A percentile compares a stretch with the other conserved stretches of the same genome.
Conservation (phyloP, 1,139 yeast species). For the Entelexis sorbosivorans region DNA sequence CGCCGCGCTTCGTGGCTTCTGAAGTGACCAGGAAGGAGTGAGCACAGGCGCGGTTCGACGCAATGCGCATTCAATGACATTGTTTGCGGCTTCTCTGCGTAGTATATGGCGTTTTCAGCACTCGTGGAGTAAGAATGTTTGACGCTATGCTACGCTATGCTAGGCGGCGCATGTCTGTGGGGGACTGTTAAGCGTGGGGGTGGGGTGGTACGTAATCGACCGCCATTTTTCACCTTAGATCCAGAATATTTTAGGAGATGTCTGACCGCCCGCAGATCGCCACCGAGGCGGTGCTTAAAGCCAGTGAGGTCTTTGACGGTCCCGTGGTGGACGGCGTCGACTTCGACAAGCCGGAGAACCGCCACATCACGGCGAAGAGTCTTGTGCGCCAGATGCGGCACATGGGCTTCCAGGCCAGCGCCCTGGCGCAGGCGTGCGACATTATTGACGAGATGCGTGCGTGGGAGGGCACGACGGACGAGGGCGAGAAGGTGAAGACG, state of each 20-base stretch:
- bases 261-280: constrained; percentile 34
- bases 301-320: constrained; percentile 68
- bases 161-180: too few relatives aligned
- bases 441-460: constrained; percentile 81
- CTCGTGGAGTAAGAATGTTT: too few relatives aligned
- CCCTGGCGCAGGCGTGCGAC: constrained; percentile 78
- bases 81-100: too few relatives aligned
- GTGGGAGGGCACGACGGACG: constrained; percentile 85
- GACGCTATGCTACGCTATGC: too few relatives aligned
- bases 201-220: constrained; percentile 2
- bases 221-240: background rate
- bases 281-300: constrained; percentile 79
- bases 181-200: background rate
- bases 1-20: too few relatives aligned
- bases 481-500: constrained; percentile 53
- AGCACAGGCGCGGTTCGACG: too few relatives aligned
- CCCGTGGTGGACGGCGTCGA: constrained; percentile 78
- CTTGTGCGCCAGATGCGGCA: constrained; percentile 70
- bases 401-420: constrained; percentile 97
- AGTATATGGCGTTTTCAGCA: too few relatives aligned
- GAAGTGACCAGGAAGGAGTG: too few relatives aligned
- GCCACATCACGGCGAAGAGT: constrained; percentile 65
- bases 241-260: background rate
- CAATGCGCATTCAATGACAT: too few relatives aligned
- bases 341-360: constrained; percentile 55